Base-by-base conservation (phyloP, 371 early-diverging fungal genomes). In the Syncephalastrum sp. region DNA sequence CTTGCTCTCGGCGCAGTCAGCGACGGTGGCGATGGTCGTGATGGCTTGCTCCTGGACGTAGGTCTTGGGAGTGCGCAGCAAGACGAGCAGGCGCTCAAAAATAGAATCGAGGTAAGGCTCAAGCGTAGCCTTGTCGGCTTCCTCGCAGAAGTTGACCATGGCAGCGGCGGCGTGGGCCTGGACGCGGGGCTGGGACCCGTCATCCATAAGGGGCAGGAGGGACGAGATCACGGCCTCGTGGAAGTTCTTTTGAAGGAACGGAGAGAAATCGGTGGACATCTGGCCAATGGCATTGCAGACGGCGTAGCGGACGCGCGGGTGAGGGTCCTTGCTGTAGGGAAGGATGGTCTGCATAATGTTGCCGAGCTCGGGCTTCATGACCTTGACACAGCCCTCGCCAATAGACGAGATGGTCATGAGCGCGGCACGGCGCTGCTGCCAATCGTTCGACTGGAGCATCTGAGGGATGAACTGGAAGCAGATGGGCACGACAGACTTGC, bases 31-130 rank as follows among this genome's bases (percentile, higher is more conserved):
- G 54, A 99, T 91, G 17, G 97, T 92, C 24, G 98, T 96, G 64
- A 99, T 89, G 23, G 95, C 95, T 74, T 98, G 98, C 72, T 98
- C 97, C 75, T 97, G 96, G 43, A 96, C 92, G 66, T 93, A 98
- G 33, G 84, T 89, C 72, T 90, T 90, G 49, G 81, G 71, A 5
- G 89, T 88, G 66, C 83, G 85, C 56, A 96, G 79, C 59, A 98
- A 85, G 19, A 83, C 74, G 68, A 94, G 64, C 47, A 97, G 86
- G 57, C 88, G 88, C 59, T 89, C 86, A 63, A 98, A 89, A 61
- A 98, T 87, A 53, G 85, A 80, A 72, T 92, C 92, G 58, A 98
- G 77, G 66, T 92, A 95, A 27, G 92, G 93, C 59, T 90, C 88
- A 51, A 97, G 74, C 16, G 83, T 81, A 33, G 84, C 78, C 69